Base-by-base conservation (phyloP, 1,139 yeast species). In the Suhomyces kunorum region DNA sequence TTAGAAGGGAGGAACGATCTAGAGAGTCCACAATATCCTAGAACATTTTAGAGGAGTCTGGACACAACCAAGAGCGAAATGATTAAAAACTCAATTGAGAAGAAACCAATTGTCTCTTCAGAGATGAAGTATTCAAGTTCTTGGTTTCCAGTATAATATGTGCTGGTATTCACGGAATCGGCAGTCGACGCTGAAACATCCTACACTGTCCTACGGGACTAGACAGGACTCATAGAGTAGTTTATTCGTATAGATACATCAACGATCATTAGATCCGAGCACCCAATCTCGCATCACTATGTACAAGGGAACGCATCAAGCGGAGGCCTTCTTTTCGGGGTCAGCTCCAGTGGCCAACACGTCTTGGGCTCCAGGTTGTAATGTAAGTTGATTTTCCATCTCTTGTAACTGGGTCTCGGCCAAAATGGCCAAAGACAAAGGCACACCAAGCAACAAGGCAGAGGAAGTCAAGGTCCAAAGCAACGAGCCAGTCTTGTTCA, bases 391-490 rank as follows among this genome's bases (percentile, higher is more conserved):
- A 73, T 87, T 87, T 72, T 90, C 97, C 85, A 88, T 80, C 69
- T 90, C 97, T 63, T 83, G 82, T 61, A 90, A 78, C 71, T 90
- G 97, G 58, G 89, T 92, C 72, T 90, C 98, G 47, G 90, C 82
- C 57, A 90, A 76, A 53, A 90, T 86, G 39, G 96, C 87, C 59
- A 92, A 74, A 6, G 96, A 83, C 54, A 88, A 75, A 48, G 98
- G 98, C 41, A 89, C 96, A 60, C 97, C 98, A 57, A 92, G 74
- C 51, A 92, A 78, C 56, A 94, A 71, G 28, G 88, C 82, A 39
- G 94, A 80, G 14, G 98, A 83, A 25, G 97, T 83, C 47, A 88
- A 55, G 45, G 84, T 76, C 98, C 98, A 94, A 50, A 90, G 74
- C 36, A 86, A 71, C 54, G 77, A 76, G 45, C 97, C 96, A 43